phyloP scores from a whole-genome alignment of 306 rosid species.

The Gleditsia sinensis region DNA sequence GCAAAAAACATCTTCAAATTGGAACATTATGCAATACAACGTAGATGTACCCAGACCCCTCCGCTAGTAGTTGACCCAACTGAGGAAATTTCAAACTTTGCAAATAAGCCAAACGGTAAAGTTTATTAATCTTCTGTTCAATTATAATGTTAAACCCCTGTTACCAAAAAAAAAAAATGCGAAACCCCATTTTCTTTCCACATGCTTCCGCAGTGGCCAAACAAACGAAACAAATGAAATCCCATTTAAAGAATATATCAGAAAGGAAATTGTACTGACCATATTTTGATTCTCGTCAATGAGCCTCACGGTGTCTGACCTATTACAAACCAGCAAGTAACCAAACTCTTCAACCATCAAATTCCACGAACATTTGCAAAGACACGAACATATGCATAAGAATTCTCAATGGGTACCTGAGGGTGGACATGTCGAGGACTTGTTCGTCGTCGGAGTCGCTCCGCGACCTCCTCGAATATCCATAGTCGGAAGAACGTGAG shows the following conservation, averaged over 20 bases:
- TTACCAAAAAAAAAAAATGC: too few species aligned
- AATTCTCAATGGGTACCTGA: slow-evolving; percentile 49
- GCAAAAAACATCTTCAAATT: slow-evolving; percentile 28
- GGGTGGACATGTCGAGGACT: slow-evolving; percentile 61
- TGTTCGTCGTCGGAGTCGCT: slow-evolving; percentile 54
- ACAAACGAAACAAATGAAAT: background rate
- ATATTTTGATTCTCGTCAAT: slow-evolving; percentile 86
- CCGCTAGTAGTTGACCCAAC: background rate
- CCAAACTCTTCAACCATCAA: slow-evolving; percentile 10
- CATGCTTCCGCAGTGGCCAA: background rate
- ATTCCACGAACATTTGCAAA: background rate
- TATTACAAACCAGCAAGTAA: slow-evolving; percentile 42
- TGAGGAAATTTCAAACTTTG: background rate
- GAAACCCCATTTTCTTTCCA: background rate
- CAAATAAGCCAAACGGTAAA: background rate
- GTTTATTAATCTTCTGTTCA: background rate
- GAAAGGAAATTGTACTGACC: slow-evolving; percentile 54
- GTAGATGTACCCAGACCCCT: background rate
- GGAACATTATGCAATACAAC: background rate
- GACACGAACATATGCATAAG: background rate
- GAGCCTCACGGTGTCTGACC: slow-evolving; percentile 87
- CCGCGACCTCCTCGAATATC: slow-evolving; percentile 42
- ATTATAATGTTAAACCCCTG: too few species aligned
- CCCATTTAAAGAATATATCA: background rate
- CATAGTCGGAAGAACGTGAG: slow-evolving; percentile 44